These are phyloP conservation scores for Laburnicola sp. DNA, from an alignment of 2,329 filamentous ascomycete genomes.

Conservation along the genomic window DNA sequence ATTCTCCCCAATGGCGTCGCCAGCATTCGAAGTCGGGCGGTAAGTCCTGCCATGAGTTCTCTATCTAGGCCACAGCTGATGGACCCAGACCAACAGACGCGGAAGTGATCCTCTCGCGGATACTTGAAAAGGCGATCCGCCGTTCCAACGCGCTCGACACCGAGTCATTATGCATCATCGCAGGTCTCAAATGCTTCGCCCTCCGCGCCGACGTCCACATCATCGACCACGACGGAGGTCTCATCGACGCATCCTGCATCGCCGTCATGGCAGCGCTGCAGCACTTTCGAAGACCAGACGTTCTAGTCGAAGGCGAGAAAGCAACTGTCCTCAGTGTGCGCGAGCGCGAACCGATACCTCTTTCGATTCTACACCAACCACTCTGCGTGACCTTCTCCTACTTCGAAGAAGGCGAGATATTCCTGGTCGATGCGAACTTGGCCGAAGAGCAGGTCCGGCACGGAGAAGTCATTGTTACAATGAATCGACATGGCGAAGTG, in stretches of 20 bases:
- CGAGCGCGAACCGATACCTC: slow-evolving; percentile 85
- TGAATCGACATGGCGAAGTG: slow-evolving; percentile 88
- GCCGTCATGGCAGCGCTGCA: slow-evolving; percentile 85
- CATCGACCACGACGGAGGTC: slow-evolving; percentile 84
- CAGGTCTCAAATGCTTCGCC: slow-evolving; percentile 88
- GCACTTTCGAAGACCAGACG: slow-evolving; percentile 90
- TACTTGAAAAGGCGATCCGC: slow-evolving; percentile 92
- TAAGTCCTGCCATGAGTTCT: slow-evolving; percentile 42
- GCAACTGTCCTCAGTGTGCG: slow-evolving; percentile 81
- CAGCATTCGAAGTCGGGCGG: slow-evolving; percentile 83
- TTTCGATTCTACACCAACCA: slow-evolving; percentile 90
- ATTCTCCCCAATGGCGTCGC: slow-evolving; percentile 87
- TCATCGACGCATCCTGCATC: slow-evolving; percentile 83
- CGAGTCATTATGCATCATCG: slow-evolving; percentile 91
- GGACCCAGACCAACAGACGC: slow-evolving; percentile 70
- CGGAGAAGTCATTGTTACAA: slow-evolving; percentile 75
- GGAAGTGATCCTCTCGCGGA: slow-evolving; percentile 81
- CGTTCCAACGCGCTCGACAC: slow-evolving; percentile 91
- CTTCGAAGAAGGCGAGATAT: slow-evolving; percentile 72
- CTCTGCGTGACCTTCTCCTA: slow-evolving; percentile 90
- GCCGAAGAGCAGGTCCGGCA: slow-evolving; percentile 77
- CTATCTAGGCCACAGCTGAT: slow-evolving; percentile 24
- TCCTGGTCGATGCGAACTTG: slow-evolving; percentile 71
- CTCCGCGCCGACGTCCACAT: slow-evolving; percentile 91
- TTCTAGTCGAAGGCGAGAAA: slow-evolving; percentile 79